These are phyloP conservation scores for Neonectria hederae DNA, from an alignment of 2,329 filamentous ascomycete species.

Conservation along the genomic window DNA sequence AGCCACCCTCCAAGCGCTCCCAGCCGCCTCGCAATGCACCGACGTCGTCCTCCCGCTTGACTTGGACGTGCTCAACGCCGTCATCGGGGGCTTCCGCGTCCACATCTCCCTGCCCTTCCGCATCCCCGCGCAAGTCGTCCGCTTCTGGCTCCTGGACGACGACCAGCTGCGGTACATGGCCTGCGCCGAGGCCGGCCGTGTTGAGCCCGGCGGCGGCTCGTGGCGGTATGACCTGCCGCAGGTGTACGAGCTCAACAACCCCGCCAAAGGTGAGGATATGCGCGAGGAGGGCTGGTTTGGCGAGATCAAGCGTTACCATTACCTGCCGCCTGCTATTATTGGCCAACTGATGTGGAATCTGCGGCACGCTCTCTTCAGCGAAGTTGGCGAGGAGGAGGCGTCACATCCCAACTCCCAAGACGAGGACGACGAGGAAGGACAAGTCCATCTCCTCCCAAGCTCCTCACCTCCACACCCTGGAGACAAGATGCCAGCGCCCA, in stretches of 20 bases:
- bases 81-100: conserved; percentile 60
- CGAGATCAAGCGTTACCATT: conserved; percentile 61
- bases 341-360: conserved; percentile 68
- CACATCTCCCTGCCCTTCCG: conserved; percentile 66
- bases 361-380: conserved; percentile 57
- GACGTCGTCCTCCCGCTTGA: conserved; percentile 65
- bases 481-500: conserved; percentile 31
- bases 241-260: conserved; percentile 71
- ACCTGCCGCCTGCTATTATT: conserved; percentile 65
- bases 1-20: conserved; percentile 58
- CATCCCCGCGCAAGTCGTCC: conserved; percentile 62
- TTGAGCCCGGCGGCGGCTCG: conserved; percentile 19
- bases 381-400: conserved; percentile 31
- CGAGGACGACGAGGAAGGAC: conserved; percentile 29
- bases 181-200: conserved; percentile 57
- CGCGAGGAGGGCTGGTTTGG: conserved; percentile 64
- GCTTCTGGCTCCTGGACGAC: conserved; percentile 71
- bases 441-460: conserved; percentile 34
- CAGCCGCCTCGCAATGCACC: conserved; percentile 58
- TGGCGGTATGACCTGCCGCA: conserved; percentile 50
- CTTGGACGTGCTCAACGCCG: conserved; percentile 56
- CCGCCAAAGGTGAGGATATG: conserved; percentile 62
- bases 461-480: conserved; percentile 28
- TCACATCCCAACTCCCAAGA: background rate
- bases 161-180: conserved; percentile 69